A percentile compares a stretch with the other conserved stretches of the same genome.
Evolutionary conservation across 2,329 filamentous ascomycete genomes (phyloP).

Genomic region (Ophiostoma triangulosporum): DNA sequence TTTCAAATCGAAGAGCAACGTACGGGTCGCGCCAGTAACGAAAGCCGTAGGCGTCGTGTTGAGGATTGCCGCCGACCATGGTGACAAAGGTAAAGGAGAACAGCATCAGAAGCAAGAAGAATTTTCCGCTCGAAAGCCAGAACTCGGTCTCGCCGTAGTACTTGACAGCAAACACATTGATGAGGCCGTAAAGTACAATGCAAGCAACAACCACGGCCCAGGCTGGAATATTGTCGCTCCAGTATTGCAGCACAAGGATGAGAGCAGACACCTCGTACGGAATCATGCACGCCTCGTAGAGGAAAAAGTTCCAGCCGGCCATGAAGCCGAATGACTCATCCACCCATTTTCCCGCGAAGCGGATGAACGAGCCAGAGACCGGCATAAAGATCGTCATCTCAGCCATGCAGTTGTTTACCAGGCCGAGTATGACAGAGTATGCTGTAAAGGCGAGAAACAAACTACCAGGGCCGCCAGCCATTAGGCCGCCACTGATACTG

Average conservation of each 20-base stretch:
- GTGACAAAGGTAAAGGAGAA: constrained; percentile 43
- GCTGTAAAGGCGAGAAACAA: constrained; percentile 45
- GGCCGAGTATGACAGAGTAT: constrained; percentile 40
- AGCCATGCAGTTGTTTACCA: constrained; percentile 52
- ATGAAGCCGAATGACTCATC: constrained; percentile 51
- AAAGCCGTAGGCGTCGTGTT: constrained; percentile 31
- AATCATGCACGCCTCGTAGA: constrained; percentile 28
- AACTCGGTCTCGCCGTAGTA: constrained; percentile 30
- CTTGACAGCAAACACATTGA: constrained; percentile 23
- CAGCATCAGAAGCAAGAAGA: constrained; percentile 39
- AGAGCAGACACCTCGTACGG: constrained; percentile 29
- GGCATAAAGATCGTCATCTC: constrained; percentile 53
- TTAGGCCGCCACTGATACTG: constrained; percentile 41
- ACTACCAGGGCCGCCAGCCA: constrained; percentile 15
- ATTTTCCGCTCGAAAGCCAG: constrained; percentile 31
- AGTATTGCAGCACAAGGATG: constrained; percentile 30
- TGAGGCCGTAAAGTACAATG: constrained; percentile 21
- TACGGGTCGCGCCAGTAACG: constrained; percentile 28
- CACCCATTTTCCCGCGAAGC: constrained; percentile 50
- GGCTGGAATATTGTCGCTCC: constrained; percentile 29
- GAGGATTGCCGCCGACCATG: constrained; percentile 41
- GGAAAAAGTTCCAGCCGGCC: constrained; percentile 30
- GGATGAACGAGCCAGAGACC: constrained; percentile 48
- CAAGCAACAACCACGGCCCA: constrained; percentile 42
- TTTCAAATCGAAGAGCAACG: too few species aligned